Base-by-base conservation (phyloP, 768 basidiomycete species). In the Lentinula lateritia region DNA sequence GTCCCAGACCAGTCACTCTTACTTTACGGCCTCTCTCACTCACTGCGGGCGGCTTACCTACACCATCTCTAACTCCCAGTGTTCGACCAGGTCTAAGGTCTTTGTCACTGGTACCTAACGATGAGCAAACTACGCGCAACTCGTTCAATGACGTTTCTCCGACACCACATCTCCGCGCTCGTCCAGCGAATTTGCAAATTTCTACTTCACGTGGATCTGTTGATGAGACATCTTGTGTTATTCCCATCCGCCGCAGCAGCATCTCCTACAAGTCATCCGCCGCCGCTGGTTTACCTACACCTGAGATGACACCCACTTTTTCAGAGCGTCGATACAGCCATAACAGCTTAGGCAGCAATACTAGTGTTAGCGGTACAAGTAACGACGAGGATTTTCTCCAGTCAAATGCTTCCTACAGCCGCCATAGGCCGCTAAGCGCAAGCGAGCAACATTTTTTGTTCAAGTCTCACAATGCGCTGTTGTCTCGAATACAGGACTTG, bases 381-480 rank as follows among this genome's bases (percentile, higher is more conserved):
- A 69, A 67, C 28, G 81, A 80, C 39, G 80, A 81, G 56, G 77
- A 74, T 67, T 74, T 76, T 73, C 72, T 70, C n/a, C 70, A 72
- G 70, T 65, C 78, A 67, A 60, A 60, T 34, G 20, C 50, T 42
- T 52, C 38, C 2, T 52, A 52, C 36, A 67, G 74, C 58, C 74
- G 69, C 65, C 64, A 73, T 63, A 75, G 82, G 63, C 83, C 88
- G 58, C 83, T 91, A 64, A 87, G 88, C 65, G 76, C 77, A 61
- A 85, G 84, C 70, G 90, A 93, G 72, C 90, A 92, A 67, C 85
- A 91, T 80, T 93, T 93, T 85, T 81, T 92, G 72, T 85, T 87
- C 75, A 89, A 89, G 70, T 90, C 88, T 62, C 92, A 94, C 77
- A 85, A 89, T 63, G 83, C 91, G 58, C 86, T 94, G 64, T 80